Conservation (phyloP, 2,329 filamentous ascomycete genomes). For the Penicillium sp. region DNA sequence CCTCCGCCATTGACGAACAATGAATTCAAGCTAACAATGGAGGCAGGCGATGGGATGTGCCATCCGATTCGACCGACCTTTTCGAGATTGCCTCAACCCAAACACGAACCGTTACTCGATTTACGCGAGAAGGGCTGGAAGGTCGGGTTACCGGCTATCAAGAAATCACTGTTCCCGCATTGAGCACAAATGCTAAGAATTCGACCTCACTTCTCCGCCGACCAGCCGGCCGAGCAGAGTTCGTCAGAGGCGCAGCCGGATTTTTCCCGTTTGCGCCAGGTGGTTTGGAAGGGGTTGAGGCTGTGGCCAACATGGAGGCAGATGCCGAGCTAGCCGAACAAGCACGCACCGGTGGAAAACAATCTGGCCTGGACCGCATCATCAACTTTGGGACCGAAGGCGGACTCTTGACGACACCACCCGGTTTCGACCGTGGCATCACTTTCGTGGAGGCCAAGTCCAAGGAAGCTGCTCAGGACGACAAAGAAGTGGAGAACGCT, state of each 20-base stretch:
- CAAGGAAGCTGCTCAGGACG: conserved; percentile 58
- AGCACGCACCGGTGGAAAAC: conserved; percentile 38
- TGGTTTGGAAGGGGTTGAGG: conserved; percentile 81
- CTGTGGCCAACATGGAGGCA: conserved; percentile 78
- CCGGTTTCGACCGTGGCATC: conserved; percentile 76
- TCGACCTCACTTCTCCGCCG: conserved; percentile 86
- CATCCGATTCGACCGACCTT: conserved; percentile 75
- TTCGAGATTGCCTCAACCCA: conserved; percentile 88
- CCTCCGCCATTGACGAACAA: conserved; percentile 1
- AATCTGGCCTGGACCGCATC: conserved; percentile 68
- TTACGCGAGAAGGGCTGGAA: conserved; percentile 85
- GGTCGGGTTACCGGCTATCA: conserved; percentile 90
- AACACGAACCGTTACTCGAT: conserved; percentile 89
- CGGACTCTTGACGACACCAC: conserved; percentile 74
- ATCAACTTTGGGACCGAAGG: conserved; percentile 78
- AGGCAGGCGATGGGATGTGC: conserved; percentile 69
- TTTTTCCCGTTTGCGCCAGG: conserved; percentile 94
- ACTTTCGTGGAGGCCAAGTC: conserved; percentile 63
- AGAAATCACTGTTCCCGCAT: conserved; percentile 87
- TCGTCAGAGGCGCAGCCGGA: conserved; percentile 86
- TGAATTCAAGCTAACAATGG: conserved; percentile 7
- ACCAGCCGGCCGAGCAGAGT: conserved; percentile 80
- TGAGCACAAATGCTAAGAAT: conserved; percentile 88
- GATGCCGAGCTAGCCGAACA: conserved; percentile 58
- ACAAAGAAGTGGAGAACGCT: conserved; percentile 66